Evolutionary conservation across 768 basidiomycete species (phyloP), one percentile per base, ranked within the genome.

Genomic region (Mycena crocata): DNA sequence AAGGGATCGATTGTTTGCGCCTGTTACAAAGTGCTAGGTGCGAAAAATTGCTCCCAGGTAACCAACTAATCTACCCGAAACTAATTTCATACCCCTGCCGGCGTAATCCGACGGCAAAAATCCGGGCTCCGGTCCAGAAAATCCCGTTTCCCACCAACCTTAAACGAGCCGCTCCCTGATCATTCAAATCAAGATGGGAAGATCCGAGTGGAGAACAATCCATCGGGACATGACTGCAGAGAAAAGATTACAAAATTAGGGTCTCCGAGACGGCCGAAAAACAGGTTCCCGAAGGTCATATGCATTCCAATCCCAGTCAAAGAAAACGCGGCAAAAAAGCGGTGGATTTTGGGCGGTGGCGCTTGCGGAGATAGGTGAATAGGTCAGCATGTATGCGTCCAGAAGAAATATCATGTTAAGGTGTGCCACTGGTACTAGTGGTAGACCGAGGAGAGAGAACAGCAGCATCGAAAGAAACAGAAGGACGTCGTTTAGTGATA

Each of bases 11-110:
- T 3, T 64, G 13, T 52, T 62, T 62, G 50, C 4, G 1, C 14
- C 1, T 60, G 39, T 61, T 51, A 35, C 30, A 42, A n/a, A n/a
- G n/a, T n/a, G n/a, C n/a, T n/a, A n/a, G n/a, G n/a, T 51, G 59
- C 40, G 35, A 40, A 23, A 40, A 8, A 24, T 24, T 7, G n/a
- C 26, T 24, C 44, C 44, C 44, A 45, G 44, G 44, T 5, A 46
- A 46, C 6, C 40, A n/a, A 45, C 59, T 17, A 62, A 62, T 62
- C 62, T 55, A 46, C 54, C 44, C 62, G 54, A 63, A 56, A 37
- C 34, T n/a, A 35, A 7, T 24, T 13, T n/a, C n/a, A n/a, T 26
- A 21, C 15, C 46, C 23, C 52, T 23, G 37, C n/a, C n/a, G n/a
- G n/a, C n/a, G n/a, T n/a, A n/a, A 2, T 15, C 10, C 24, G 26